phyloP scores from a whole-genome alignment of 2,329 filamentous ascomycete genomes.

The Pyrenochaeta sp. region DNA sequence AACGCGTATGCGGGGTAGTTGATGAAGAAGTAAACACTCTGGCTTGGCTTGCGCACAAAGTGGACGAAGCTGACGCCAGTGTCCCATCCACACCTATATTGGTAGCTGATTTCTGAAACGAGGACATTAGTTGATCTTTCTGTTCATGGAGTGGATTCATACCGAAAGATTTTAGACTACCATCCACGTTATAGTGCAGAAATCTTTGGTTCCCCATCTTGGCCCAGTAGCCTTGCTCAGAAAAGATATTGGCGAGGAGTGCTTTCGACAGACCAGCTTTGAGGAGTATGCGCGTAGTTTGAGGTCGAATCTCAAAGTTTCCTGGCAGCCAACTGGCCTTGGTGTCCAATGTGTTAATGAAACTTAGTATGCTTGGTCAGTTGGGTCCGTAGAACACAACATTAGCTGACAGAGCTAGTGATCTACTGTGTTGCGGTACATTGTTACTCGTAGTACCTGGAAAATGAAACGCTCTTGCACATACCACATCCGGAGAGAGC shows the following conservation, averaged over 20 bases:
- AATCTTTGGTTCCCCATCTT: constrained; percentile 37
- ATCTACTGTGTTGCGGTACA: not conserved
- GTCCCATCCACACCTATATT: constrained; percentile 32
- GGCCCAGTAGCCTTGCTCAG: constrained; percentile 24
- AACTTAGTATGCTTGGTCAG: constrained; percentile 10
- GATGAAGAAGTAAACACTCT: constrained; percentile 31
- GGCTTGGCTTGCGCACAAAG: constrained; percentile 13
- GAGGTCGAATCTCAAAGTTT: constrained; percentile 25
- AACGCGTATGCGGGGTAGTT: constrained; percentile 26
- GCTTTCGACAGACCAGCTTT: constrained; percentile 22
- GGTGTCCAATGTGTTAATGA: constrained; percentile 21
- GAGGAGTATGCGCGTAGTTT: constrained; percentile 15
- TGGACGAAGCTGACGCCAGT: constrained; percentile 28
- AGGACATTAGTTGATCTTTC: not conserved
- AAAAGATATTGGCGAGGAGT: constrained; percentile 24
- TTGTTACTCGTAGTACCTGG: not conserved
- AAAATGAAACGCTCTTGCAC: not conserved
- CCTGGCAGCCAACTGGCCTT: constrained; percentile 24
- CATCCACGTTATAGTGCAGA: constrained; percentile 7
- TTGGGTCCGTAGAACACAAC: not conserved
- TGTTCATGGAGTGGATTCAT: not conserved
- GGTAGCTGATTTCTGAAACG: constrained; percentile 27
- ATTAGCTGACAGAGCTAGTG: not conserved
- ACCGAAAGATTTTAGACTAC: constrained; percentile 23
- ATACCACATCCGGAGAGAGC: constrained; percentile 4